Evolutionary conservation across 2,329 filamentous ascomycete genomes (phyloP).

Genomic region (Pyrenochaeta sp.): DNA sequence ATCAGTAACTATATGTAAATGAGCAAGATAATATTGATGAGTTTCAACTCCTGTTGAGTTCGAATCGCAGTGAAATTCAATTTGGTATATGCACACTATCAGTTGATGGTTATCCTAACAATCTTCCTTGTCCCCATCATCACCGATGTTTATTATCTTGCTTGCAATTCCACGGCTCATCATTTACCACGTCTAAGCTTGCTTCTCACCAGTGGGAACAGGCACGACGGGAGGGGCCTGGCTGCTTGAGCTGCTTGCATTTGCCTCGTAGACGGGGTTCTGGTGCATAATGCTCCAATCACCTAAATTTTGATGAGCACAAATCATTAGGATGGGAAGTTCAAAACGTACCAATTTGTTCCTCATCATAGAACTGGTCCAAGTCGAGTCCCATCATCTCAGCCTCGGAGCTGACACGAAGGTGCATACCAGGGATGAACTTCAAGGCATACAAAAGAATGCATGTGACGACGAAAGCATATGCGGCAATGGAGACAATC

Average conservation of each 20-base stretch:
- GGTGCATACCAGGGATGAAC: conserved; percentile 61
- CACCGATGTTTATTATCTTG: no score
- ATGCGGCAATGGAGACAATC: conserved; percentile 61
- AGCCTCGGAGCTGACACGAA: conserved; percentile 62
- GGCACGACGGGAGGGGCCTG: conserved; percentile 13
- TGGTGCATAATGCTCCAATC: conserved; percentile 55
- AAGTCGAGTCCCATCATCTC: conserved; percentile 64
- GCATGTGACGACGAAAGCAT: conserved; percentile 62
- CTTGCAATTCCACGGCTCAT: no score
- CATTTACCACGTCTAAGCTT: conserved; percentile 16
- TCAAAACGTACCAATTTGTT: conserved; percentile 56
- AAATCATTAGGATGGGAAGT: not conserved
- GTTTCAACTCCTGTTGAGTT: no score
- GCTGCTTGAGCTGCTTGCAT: conserved; percentile 33
- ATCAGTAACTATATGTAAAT: no score
- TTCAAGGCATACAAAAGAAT: conserved; percentile 62
- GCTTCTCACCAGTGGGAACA: conserved; percentile 8
- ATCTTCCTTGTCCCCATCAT: no score
- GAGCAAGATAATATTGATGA: no score
- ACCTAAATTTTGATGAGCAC: not conserved
- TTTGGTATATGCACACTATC: no score
- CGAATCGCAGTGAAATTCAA: no score
- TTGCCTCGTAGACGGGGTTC: conserved; percentile 28
- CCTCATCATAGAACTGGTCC: conserved; percentile 65
- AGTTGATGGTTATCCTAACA: no score